Base-by-base conservation (phyloP, 2,329 filamentous ascomycete species). In the Stagonosporopsis tanaceti region DNA sequence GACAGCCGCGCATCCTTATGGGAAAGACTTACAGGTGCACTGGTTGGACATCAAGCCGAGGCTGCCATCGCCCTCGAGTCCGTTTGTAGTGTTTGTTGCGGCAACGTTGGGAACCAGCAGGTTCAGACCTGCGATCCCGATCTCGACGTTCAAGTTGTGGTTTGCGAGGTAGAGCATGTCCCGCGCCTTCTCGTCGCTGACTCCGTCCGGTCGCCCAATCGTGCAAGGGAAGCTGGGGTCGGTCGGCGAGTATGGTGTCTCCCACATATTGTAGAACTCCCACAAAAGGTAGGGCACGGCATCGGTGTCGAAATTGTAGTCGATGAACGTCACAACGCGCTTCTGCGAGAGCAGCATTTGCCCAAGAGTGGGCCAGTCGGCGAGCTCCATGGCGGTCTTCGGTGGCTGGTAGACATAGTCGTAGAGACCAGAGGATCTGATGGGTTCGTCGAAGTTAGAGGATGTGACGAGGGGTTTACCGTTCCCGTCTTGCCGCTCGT, bases 221-320 rank as follows among this genome's bases (percentile, higher is more conserved):
- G 80, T 87, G 79, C 94, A 97, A 0, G 93, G 92, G 73, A 97
- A 96, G 1, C 75, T 74, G 4, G 85, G 73, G 66, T 88, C 77
- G 0, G 84, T 87, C 0, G 87, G 93, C 53, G 92, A 91, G 72
- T 96, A 97, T 0, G 92, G 91, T 1, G 93, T 95, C 79, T 97
- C 93, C 91, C 91, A 97, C 78, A 96, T 85, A 71, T 96, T 90
- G 15, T 87, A 87, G 79, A 97, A 97, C 76, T 97, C 85, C 77
- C 97, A 93, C 30, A 97, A 82, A 51, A 97, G 84, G 85, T 91
- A 97, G 0, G 93, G 93, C 20, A 92, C 89, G 12, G 83, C 83
- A 0, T 83, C 85, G 75, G 95, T 91, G 74, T 97, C 88, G 66
- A 91, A 92, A 66, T 73, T 71, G 62, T 78, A 78, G 57, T 78